Conservation (phyloP, 2,329 filamentous ascomycete genomes). For the Metarhizium humberi region DNA sequence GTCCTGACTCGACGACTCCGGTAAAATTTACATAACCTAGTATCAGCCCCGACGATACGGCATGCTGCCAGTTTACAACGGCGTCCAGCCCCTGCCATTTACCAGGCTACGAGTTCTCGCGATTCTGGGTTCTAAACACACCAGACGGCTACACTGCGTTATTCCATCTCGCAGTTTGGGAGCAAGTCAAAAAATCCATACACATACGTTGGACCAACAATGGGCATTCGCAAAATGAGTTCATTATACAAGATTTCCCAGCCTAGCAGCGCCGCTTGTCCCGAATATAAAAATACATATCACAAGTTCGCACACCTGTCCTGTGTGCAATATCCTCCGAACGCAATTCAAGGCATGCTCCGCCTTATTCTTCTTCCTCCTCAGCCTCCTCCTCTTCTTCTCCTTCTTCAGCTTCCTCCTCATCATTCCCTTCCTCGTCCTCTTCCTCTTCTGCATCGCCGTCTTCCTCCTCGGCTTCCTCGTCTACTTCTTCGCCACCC, state of each 20-base stretch:
- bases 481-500: conserved; percentile 5
- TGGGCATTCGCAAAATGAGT: not conserved
- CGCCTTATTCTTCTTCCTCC: conserved; percentile 2
- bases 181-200: too few species aligned
- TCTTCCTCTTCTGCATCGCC: conserved; percentile 8
- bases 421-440: conserved; percentile 7
- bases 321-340: not conserved
- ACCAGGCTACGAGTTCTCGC: too few species aligned
- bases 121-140: too few species aligned
- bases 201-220: too few species aligned
- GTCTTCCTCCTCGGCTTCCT: conserved; percentile 8
- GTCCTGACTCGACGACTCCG: too few species aligned
- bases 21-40: too few species aligned
- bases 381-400: conserved; percentile 6
- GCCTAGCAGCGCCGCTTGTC: not conserved
- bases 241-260: not conserved
- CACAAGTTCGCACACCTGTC: not conserved
- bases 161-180: too few species aligned
- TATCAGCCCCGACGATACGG: too few species aligned
- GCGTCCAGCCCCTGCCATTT: too few species aligned
- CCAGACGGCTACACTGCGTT: too few species aligned
- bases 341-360: not conserved
- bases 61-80: too few species aligned
- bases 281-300: not conserved
- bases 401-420: conserved; percentile 8